phyloP scores from a whole-genome alignment of 129 eudicot species.

The Kitagawia praeruptora region DNA sequence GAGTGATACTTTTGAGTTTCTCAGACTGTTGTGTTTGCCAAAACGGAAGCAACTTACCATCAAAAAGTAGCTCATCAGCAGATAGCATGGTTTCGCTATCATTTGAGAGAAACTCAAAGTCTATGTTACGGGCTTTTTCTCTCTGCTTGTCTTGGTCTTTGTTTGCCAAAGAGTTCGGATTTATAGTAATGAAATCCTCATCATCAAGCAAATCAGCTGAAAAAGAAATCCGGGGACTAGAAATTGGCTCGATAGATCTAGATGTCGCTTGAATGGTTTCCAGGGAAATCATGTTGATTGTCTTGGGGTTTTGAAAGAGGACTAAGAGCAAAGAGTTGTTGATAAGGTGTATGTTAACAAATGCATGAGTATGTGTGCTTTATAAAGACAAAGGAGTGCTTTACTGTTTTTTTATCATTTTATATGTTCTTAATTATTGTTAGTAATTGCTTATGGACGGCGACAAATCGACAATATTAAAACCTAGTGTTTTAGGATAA shows the following conservation, averaged over 20 bases:
- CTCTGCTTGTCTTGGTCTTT: conserved; percentile 14
- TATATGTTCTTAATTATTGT: conserved; percentile 1
- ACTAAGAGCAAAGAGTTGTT: conserved; percentile 13
- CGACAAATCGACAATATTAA: conserved; percentile 42
- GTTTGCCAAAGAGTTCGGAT: conserved; percentile 28
- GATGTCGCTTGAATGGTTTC: conserved; percentile 34
- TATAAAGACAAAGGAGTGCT: conserved; percentile 19
- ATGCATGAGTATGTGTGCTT: conserved; percentile 24
- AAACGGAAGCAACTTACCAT: conserved; percentile 77
- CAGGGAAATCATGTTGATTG: conserved; percentile 45
- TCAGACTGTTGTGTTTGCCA: conserved; percentile 64
- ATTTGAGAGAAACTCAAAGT: conserved; percentile 70
- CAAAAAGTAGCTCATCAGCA: conserved; percentile 74
- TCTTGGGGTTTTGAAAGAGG: neutral
- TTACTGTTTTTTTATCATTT: conserved; percentile 6
- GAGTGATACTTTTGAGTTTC: conserved; percentile 45
- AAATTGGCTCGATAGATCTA: conserved; percentile 25
- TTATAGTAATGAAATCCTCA: conserved; percentile 53
- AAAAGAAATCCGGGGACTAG: conserved; percentile 73
- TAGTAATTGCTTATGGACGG: conserved; percentile 26
- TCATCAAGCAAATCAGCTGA: conserved; percentile 71
- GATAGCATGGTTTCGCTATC: conserved; percentile 44
- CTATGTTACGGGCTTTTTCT: conserved; percentile 24
- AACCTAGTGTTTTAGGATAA: conserved; percentile 51
- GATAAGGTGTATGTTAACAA: conserved; percentile 14